Conservation (phyloP, 305 asterid genomes). For the Fraxinus sp. region DNA sequence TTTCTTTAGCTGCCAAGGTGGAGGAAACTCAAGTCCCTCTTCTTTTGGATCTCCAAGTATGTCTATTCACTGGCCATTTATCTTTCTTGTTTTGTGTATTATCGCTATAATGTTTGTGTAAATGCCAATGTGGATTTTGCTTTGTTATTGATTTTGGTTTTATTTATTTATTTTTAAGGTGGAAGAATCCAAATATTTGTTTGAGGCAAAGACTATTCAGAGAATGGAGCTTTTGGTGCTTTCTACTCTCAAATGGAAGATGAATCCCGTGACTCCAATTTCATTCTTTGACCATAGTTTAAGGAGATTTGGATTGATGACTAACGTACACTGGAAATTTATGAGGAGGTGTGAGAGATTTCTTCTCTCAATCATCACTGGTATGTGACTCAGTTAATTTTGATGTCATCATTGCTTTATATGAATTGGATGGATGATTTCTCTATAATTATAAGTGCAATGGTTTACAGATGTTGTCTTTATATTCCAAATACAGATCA, state of each 20-base stretch:
- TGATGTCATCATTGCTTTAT: no score
- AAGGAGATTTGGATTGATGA: no score
- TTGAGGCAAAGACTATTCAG: constrained; percentile 85
- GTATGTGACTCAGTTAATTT: no score
- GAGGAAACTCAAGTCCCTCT: constrained; percentile 89
- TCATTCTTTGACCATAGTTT: not conserved
- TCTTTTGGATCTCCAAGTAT: constrained; percentile 74
- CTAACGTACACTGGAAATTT: no score
- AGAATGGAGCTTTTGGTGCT: constrained; percentile 90
- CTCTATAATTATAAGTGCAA: no score
- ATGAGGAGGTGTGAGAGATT: no score
- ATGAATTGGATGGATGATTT: no score
- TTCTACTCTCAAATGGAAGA: constrained; percentile 73
- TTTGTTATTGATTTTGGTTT: constrained; percentile 15
- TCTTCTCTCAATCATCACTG: no score
- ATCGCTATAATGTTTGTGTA: constrained; percentile 34
- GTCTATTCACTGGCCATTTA: constrained; percentile 3
- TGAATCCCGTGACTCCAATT: constrained; percentile 78
- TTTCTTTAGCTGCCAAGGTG: constrained; percentile 90
- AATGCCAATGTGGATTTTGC: constrained; percentile 25
- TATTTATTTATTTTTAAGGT: constrained; percentile 42
- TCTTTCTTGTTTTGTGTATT: not conserved
- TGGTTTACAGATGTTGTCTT: not conserved
- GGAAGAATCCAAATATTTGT: constrained; percentile 60
- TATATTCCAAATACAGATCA: constrained; percentile 48